phyloP scores from a whole-genome alignment of 495 filamentous ascomycete species.

The Mycothermus thermophilus region DNA sequence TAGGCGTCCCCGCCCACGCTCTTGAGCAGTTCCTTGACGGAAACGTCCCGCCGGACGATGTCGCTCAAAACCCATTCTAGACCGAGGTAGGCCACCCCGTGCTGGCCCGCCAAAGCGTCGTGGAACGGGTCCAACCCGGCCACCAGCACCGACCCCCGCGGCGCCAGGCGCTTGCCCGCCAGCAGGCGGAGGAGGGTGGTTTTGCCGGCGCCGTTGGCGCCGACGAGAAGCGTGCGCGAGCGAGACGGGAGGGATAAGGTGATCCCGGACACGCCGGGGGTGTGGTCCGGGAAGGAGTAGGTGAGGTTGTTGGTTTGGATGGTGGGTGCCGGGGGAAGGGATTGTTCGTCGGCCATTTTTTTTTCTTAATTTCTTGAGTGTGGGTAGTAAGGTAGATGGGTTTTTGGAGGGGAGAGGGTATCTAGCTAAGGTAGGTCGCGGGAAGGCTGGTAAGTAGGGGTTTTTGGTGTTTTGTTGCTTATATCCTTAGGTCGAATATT shows the following conservation, averaged over 20 bases:
- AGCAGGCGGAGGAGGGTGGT: constrained; percentile 79
- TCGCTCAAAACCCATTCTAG: constrained; percentile 98
- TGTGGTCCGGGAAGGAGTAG: constrained; percentile 78
- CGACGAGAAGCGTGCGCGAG: constrained; percentile 83
- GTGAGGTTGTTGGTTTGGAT: constrained; percentile 60
- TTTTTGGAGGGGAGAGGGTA: neutral
- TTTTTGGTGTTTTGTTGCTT: too few relatives aligned
- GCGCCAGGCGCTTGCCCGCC: constrained; percentile 87
- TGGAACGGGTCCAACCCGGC: constrained; percentile 83
- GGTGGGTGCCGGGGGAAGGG: constrained; percentile 15
- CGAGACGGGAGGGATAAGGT: constrained; percentile 61
- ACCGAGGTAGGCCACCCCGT: constrained; percentile 95
- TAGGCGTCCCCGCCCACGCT: constrained; percentile 80
- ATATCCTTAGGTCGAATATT: too few relatives aligned
- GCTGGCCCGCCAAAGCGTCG: constrained; percentile 66
- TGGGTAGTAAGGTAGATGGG: neutral
- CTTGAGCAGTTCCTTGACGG: constrained; percentile 66
- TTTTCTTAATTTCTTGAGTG: too few relatives aligned
- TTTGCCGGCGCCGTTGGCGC: constrained; percentile 95
- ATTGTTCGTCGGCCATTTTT: neutral
- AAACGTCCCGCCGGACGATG: constrained; percentile 90
- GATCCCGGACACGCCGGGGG: constrained; percentile 56
- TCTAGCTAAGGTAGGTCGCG: neutral
- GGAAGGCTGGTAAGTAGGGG: neutral
- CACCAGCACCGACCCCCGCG: constrained; percentile 53